Base-by-base conservation (phyloP, 2,329 filamentous ascomycete genomes). In the Pseudogymnoascus sp. region DNA sequence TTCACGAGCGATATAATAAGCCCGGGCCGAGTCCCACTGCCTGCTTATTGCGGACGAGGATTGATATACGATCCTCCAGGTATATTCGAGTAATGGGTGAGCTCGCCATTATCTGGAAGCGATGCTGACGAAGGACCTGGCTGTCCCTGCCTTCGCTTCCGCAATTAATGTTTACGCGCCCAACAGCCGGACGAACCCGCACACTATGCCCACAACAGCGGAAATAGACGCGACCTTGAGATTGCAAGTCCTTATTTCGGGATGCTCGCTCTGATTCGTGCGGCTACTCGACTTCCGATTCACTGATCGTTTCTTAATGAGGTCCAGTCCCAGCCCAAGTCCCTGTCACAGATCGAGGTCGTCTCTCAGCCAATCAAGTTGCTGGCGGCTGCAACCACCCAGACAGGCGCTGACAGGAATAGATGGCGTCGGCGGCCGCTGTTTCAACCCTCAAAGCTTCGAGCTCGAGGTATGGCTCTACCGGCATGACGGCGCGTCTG, bases 361-460 rank as follows among this genome's bases (percentile, higher is more conserved):
- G 56, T 38, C 31, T 38, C 31, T 10, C 56, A 60, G 21, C 56
- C 56, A 60, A 60, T 60, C 56, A 60, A 35, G 2, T 38, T 21
- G 11, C 31, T 26, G 56, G 56, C 56, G 56, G 5, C 56, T 60
- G 35, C 56, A 37, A 60, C 31, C 56, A 26, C 56, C 56, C 56
- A 60, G 21, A 37, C 56, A 60, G 35, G 31, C 31, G 56, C 56
- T 50, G 44, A 50, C 44, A 50, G 44, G 44, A 50, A 50, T 50
- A 50, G 24, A 50, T 14, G 44, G 44, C 44, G 24, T 16, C 29
- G 44, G 44, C 44, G 44, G 44, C 44, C 24, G 14, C 44, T 29
- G 44, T 50, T 50, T 50, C 44, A 50, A 50, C 44, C 44, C n/a
- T 21, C 4, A 1, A 8, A 50, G 24, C 44, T 50, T 29, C 24